phyloP scores from a whole-genome alignment of 2,329 filamentous ascomycete genomes.

The Dothistroma septosporum region DNA sequence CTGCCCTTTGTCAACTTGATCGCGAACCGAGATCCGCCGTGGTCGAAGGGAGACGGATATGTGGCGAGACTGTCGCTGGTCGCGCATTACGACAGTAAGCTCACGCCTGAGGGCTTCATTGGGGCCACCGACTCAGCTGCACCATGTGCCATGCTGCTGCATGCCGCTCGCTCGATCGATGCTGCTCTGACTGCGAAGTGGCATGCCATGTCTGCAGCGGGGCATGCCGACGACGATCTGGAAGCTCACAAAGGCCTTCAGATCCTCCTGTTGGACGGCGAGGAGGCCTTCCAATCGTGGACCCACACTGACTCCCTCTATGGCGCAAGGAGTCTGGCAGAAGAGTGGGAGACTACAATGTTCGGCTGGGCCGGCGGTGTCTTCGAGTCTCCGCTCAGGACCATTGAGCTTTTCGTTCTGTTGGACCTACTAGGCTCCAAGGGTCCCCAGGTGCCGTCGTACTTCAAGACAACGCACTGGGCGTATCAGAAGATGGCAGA shows the following conservation, averaged over 20 bases:
- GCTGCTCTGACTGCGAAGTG: conserved; percentile 76
- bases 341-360: conserved; percentile 68
- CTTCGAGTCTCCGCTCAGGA: conserved; percentile 68
- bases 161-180: conserved; percentile 77
- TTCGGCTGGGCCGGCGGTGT: conserved; percentile 62
- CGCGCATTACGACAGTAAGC: conserved; percentile 89
- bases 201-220: conserved; percentile 61
- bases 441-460: conserved; percentile 71
- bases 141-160: conserved; percentile 89
- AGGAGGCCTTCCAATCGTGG: conserved; percentile 86
- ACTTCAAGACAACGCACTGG: conserved; percentile 89
- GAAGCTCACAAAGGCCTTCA: conserved; percentile 81
- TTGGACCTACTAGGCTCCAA: conserved; percentile 77
- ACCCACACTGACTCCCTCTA: conserved; percentile 79
- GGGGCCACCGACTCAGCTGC: conserved; percentile 91
- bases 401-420: conserved; percentile 86
- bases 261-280: conserved; percentile 84
- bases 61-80: conserved; percentile 79
- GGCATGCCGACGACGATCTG: conserved; percentile 44
- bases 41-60: conserved; percentile 62
- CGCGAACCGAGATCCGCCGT: conserved; percentile 82
- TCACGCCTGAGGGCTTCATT: conserved; percentile 77
- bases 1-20: conserved; percentile 86
- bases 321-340: conserved; percentile 72
- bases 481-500: conserved; percentile 74